Evolutionary conservation across 805 yeast species (phyloP).

Genomic region (Myxozyma sirexii): DNA sequence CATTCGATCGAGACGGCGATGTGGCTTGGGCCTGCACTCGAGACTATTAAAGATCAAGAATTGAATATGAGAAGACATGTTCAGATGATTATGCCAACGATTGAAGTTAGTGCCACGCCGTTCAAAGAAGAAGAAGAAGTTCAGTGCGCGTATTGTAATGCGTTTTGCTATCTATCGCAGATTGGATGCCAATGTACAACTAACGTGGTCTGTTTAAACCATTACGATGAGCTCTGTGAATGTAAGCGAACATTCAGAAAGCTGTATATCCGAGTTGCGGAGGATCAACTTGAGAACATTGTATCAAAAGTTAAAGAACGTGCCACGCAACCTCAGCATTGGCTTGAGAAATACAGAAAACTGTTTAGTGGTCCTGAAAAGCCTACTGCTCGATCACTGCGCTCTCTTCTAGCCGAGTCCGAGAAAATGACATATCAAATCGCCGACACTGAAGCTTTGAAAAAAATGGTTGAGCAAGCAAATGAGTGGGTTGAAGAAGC

Average conservation of each 20-base stretch:
- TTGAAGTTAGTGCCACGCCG: background rate
- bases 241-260: conserved; percentile 10
- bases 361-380: conserved; percentile 44
- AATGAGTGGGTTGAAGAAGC: conserved; percentile 59
- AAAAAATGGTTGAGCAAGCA: conserved; percentile 50
- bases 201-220: conserved; percentile 27
- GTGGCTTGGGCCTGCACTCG: conserved; percentile 37
- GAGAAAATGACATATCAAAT: conserved; percentile 52
- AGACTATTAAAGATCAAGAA: conserved; percentile 25
- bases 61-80: conserved; percentile 15
- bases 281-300: conserved; percentile 52
- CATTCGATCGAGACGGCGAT: conserved; percentile 33
- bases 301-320: conserved; percentile 47
- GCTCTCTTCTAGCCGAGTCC: conserved; percentile 55
- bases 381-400: conserved; percentile 53
- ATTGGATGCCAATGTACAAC: conserved; percentile 22
- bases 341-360: conserved; percentile 54
- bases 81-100: conserved; percentile 12
- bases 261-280: conserved; percentile 46
- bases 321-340: conserved; percentile 52
- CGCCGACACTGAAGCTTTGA: conserved; percentile 46
- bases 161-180: conserved; percentile 34
- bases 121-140: conserved; percentile 22
- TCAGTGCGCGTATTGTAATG: conserved; percentile 36
- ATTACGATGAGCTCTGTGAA: conserved; percentile 28